Evolutionary conservation across 2,329 filamentous ascomycete genomes (phyloP), one percentile per base, ranked within the genome.

Genomic region (Apiospora phragmitis): DNA sequence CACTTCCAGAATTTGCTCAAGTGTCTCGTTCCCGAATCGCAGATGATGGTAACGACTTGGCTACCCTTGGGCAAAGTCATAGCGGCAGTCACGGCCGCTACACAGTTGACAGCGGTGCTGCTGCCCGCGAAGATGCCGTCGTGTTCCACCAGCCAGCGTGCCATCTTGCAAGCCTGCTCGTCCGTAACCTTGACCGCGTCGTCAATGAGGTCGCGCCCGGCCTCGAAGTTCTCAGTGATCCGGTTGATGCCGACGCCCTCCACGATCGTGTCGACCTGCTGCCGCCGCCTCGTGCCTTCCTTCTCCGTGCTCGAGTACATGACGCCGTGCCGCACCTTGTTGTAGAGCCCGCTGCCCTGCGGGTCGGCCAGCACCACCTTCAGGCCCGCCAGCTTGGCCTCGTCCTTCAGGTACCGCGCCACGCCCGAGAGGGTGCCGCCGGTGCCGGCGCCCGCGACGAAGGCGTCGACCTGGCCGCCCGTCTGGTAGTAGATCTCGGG

Each of bases 231-330:
- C 69, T 90, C 89, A 1, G 96, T 99, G n/a, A 97, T 87, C 2
- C 96, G 91, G 79, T 97, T 99, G 81, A 98, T 93, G 1, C 96
- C 96, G 74, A 99, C 94, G 1, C 96, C 96, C 82, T 99, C 97
- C 38, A 99, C 94, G 74, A 99, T 94, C 5, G 92, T 95, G 83
- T 99, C 97, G 68, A 99, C 94, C 82, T 99, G 97, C 76, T 93
- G 91, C 71, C 96, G 87, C 67, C 97, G 88, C 18, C 96, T 87
- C 16, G 95, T 98, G 4, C 96, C 96, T 85, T 99, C 96, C 74
- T 88, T 89, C 83, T 99, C 96, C 41, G 93, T 97, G 0, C 88
- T 78, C 71, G 94, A 93, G 82, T 98, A 99, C 94, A 99, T 97
- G 72, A 99, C 96, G 6, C 95, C 96, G 81, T 96, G 93, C 75